Base-by-base conservation (phyloP, 768 basidiomycete species). In the Phlegmacium glaucopus region DNA sequence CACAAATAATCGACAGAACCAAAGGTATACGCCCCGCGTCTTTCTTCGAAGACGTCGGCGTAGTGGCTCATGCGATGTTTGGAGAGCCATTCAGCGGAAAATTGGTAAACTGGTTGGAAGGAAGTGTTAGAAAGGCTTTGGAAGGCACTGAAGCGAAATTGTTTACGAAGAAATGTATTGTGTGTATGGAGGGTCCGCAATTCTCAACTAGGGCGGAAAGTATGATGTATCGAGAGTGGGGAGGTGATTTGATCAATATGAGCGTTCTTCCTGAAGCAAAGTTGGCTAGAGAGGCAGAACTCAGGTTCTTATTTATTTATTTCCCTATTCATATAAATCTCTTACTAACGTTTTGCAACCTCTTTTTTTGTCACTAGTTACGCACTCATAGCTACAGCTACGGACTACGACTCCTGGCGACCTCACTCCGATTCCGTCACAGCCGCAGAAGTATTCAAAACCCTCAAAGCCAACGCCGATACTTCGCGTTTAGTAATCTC, bases 201-300 rank as follows among this genome's bases (percentile, higher is more conserved):
- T 99, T 99, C 75, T 95, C 93, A 46, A 99, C 95, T n/a, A 74
- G 95, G 30, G 95, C 95, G 13, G 95, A 99, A 78, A 94, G 90
- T 60, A 58, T 79, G 58, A 93, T 96, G 94, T 96, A 97, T 66
- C 77, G 93, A 16, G 75, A 77, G 39, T 94, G 90, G 88, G 95
- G 95, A 8, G 90, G 83, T 6, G 91, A 95, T 65, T 70, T 95
- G 61, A 94, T 95, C 69, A 94, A 97, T 66, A 99, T 99, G 95
- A 95, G 90, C 49, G 90, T 90, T 34, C 71, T 97, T 22, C 96
- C 96, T 2, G 95, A 99, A 70, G 84, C 94, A n/a, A 98, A 98
- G 72, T 76, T 97, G 35, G 95, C 95, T 3, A 73, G 94, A 11
- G 94, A 99, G 71, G 94, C 93, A 2, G 95, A 99, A 69, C 66